Base-by-base conservation (phyloP, 352 stramenopile genomes). In the Thalassiosira gravida region DNA sequence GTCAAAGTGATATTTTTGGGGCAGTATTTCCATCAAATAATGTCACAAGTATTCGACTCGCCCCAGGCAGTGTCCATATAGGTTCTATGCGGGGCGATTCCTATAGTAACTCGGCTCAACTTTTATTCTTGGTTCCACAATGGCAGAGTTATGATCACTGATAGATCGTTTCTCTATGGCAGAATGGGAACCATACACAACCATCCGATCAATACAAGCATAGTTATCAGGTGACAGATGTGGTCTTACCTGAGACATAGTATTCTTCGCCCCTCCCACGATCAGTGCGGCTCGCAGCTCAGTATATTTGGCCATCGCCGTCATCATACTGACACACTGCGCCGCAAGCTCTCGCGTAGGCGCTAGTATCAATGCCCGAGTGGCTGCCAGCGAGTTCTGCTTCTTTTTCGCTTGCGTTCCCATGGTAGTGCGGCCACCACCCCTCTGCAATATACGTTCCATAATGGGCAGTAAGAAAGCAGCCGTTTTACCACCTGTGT, bases 391-490 rank as follows among this genome's bases (percentile, higher is more conserved):
- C 7, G 70, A 55, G 53, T 39, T 96, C 85, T 49, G 87, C 86
- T 57, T 92, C 90, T 57, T 92, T 14, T 74, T 74, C 0, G 47
- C 65, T 64, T 81, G 74, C 20, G 56, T 29, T n/a, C 58, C 65
- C 42, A 67, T 24, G 0, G 50, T 74, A 14, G 77, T 81, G 25
- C 81, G 80, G 16, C 78, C 77, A 50, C 83, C 82, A 35, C 80
- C 75, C 22, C 96, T 93, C 77, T 98, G 98, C 58, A 99, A 89
- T 20, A 99, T 91, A 69, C 96, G 92, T 84, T 99, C 97, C 32
- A 99, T 85, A 42, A 98, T 97, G 18, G 97, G 97, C 7, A 99
- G 83, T 69, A 98, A 75, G 85, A 99, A 99, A 5, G 97, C 97
- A 3, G 97, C 97, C 9, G 97, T 99, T 84, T 99, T 99, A 81